These are phyloP conservation scores for Biscogniauxia sp. DNA, from an alignment of 2,329 filamentous ascomycete genomes.

Conservation along the genomic window DNA sequence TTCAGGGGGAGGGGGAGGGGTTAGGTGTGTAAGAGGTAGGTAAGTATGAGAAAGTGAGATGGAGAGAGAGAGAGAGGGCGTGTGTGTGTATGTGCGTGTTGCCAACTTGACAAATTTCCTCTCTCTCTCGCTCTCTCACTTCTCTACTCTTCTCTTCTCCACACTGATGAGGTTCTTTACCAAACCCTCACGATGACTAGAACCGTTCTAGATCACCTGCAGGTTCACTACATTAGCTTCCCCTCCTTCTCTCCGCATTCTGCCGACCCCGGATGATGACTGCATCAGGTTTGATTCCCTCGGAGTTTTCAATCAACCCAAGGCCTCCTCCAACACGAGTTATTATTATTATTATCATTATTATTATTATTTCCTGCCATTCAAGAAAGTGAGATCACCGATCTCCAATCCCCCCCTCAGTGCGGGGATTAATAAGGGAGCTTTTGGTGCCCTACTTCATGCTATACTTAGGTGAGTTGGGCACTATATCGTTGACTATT, in stretches of 20 bases:
- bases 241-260: neutral
- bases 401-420: neutral
- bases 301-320: neutral
- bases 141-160: neutral
- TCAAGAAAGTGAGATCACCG: neutral
- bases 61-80: too few species aligned
- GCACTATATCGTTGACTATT: neutral
- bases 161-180: neutral
- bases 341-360: neutral
- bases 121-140: neutral
- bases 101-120: neutral
- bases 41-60: neutral
- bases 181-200: neutral
- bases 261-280: slow-evolving; percentile 2
- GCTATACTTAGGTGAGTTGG: neutral
- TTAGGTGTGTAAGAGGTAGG: too few species aligned
- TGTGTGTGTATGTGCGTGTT: neutral
- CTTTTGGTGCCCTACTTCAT: neutral
- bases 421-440: neutral
- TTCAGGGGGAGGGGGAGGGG: too few species aligned
- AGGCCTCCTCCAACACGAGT: neutral
- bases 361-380: too few species aligned
- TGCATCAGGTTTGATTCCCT: neutral
- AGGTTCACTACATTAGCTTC: neutral
- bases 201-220: neutral